A percentile compares a stretch with the other conserved stretches of the same genome.
phyloP scores from a whole-genome alignment of 2,329 filamentous ascomycete genomes.

The Cladosporium sp. region DNA sequence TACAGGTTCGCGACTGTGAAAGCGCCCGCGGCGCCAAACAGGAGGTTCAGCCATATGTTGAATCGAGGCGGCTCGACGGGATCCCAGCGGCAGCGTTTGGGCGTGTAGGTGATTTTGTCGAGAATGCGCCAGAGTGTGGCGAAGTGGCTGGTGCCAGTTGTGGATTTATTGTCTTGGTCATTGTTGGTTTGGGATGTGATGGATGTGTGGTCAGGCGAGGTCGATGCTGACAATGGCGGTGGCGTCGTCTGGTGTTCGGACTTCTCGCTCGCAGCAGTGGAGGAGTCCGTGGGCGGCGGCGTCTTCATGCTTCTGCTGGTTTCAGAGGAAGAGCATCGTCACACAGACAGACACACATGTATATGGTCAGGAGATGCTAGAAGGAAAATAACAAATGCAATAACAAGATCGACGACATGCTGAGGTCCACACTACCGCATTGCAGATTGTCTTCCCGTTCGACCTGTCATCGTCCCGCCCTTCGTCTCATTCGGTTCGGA shows the following conservation, averaged over 20 bases:
- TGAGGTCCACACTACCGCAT: background rate
- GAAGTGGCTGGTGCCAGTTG: background rate
- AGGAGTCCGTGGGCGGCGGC: background rate
- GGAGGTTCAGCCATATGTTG: constrained; percentile 66
- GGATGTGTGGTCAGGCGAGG: background rate
- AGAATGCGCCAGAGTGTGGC: background rate
- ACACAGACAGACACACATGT: background rate
- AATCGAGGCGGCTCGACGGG: constrained; percentile 67
- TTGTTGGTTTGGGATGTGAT: background rate
- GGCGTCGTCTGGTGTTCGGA: constrained; percentile 3
- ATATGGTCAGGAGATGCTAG: background rate
- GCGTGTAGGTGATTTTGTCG: constrained; percentile 54
- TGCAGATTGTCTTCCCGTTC: background rate
- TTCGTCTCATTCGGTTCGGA: constrained; percentile 4
- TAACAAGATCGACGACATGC: background rate
- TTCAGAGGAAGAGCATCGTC: background rate
- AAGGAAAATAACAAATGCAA: background rate
- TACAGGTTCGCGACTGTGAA: constrained; percentile 81
- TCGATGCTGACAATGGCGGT: background rate
- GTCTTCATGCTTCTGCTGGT: constrained; percentile 11
- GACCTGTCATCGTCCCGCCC: constrained; percentile 13
- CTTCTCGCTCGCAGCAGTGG: constrained; percentile 13
- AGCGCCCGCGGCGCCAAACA: constrained; percentile 67
- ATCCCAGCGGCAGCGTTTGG: constrained; percentile 68
- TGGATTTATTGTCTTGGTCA: background rate